These are phyloP conservation scores for Nigrograna mackinnonii DNA, from an alignment of 2,329 filamentous ascomycete species.

Conservation along the genomic window DNA sequence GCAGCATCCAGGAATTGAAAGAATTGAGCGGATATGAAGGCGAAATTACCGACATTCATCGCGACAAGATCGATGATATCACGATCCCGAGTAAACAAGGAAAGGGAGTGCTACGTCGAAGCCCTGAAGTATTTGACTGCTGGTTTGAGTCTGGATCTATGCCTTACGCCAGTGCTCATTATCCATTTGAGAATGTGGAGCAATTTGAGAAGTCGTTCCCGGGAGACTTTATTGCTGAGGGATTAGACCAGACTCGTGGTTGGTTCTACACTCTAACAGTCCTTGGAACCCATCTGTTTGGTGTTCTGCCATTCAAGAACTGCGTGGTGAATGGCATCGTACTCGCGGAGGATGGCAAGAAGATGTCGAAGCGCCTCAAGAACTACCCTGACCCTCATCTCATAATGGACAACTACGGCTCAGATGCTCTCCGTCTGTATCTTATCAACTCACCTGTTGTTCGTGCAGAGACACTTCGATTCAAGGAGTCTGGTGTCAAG, in stretches of 20 bases:
- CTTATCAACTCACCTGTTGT: conserved; percentile 97
- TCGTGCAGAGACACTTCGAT: conserved; percentile 83
- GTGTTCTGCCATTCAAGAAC: conserved; percentile 86
- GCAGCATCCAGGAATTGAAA: conserved; percentile 82
- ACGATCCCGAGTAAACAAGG: conserved; percentile 90
- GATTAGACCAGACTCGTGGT: conserved; percentile 88
- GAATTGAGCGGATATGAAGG: conserved; percentile 84
- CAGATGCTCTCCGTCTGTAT: conserved; percentile 91
- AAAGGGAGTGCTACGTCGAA: conserved; percentile 78
- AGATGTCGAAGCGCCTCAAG: conserved; percentile 97
- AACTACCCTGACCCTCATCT: conserved; percentile 89
- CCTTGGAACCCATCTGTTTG: conserved; percentile 85
- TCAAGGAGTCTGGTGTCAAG: conserved; percentile 91
- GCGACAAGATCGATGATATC: conserved; percentile 91
- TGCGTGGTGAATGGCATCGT: conserved; percentile 97
- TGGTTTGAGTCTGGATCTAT: conserved; percentile 98
- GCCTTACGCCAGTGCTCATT: conserved; percentile 90
- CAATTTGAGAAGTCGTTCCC: conserved; percentile 81
- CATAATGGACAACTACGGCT: conserved; percentile 86
- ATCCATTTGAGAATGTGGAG: conserved; percentile 87
- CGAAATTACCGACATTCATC: conserved; percentile 83
- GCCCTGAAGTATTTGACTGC: conserved; percentile 92
- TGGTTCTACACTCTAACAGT: conserved; percentile 97
- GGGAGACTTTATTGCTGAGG: conserved; percentile 92
- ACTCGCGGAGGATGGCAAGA: conserved; percentile 92